Base-by-base conservation (phyloP, 2,329 filamentous ascomycete genomes). In the Colletotrichum sp. region DNA sequence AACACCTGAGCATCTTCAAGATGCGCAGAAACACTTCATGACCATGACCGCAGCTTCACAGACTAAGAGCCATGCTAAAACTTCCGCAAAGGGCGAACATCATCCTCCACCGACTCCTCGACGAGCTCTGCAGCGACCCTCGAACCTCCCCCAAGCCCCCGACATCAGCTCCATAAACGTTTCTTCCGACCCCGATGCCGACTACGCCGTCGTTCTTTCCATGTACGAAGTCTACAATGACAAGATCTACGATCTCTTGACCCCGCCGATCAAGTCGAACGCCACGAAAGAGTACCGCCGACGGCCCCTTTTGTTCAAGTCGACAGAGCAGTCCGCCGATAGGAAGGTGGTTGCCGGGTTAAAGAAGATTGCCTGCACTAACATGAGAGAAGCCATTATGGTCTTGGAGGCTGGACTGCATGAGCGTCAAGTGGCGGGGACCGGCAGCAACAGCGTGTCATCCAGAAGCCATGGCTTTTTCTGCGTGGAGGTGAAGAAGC, bases 151-250 rank as follows among this genome's bases (percentile, higher is more conserved):
- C 2, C 92, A 94, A 74, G 86, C 89, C 7, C 96, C 96, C 10
- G 93, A 96, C 78, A 92, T 98, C 68, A 92, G 92, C 83, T 89
- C 93, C 68, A 87, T 98, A 59, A 87, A 90, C 6, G 89, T 98
- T 1, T 89, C 92, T 0, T 88, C 92, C 64, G 94, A 96, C 77
- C 88, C 89, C 1, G 90, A 90, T 24, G 92, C 93, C 71, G 95
- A 98, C 79, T 98, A 98, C 80, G 94, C 94, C 6, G 92, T 99
- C 70, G 88, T 99, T 13, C 90, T 99, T 26, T 98, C 96, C 70
- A 99, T 99, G 96, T 99, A 99, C 84, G 97, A 99, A 84, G 96
- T 99, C 2, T 98, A 99, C 87, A 99, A 99, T 82, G 96, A 99
- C 85, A 93, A 96, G 43, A 99, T 99, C 79, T 99, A 98, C 83